Evolutionary conservation across 2,329 filamentous ascomycete genomes (phyloP).

Genomic region (Aspergillus sojae): DNA sequence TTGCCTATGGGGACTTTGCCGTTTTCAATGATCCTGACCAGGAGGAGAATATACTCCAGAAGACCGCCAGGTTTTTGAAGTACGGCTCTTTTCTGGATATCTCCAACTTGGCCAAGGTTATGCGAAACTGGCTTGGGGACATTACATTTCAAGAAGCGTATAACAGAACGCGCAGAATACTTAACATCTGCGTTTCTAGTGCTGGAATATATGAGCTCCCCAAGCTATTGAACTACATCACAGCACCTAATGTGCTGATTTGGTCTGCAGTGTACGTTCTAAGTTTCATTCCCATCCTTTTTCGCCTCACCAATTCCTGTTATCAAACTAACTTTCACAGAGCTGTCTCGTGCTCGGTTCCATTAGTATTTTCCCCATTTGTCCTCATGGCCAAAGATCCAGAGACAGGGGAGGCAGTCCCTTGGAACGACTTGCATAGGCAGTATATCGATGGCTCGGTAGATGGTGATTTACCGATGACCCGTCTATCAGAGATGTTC

Average conservation of each 20-base stretch:
- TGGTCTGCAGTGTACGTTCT: constrained; percentile 80
- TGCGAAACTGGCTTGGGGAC: constrained; percentile 79
- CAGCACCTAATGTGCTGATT: constrained; percentile 90
- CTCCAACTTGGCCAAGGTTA: constrained; percentile 75
- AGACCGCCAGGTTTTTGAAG: constrained; percentile 74
- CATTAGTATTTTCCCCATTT: constrained; percentile 78
- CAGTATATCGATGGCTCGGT: constrained; percentile 94
- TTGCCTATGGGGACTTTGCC: constrained; percentile 76
- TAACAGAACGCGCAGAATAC: constrained; percentile 85
- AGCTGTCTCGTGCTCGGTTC: constrained; percentile 92
- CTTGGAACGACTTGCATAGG: constrained; percentile 84
- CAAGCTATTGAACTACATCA: constrained; percentile 86
- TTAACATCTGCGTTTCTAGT: constrained; percentile 92
- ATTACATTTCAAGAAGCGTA: constrained; percentile 96
- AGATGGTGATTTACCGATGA: constrained; percentile 92
- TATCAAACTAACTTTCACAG: constrained; percentile 33
- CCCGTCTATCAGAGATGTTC: constrained; percentile 87
- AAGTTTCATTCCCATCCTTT: neutral
- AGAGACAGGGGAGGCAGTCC: constrained; percentile 71
- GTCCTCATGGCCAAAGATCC: constrained; percentile 84
- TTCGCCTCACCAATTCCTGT: neutral
- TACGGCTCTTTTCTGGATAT: constrained; percentile 85
- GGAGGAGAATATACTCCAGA: constrained; percentile 66
- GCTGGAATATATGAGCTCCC: constrained; percentile 86
- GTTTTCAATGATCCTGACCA: constrained; percentile 71